Evolutionary conservation across 2,329 filamentous ascomycete species (phyloP).

Genomic region (Nannizziopsis arthrosporioides): DNA sequence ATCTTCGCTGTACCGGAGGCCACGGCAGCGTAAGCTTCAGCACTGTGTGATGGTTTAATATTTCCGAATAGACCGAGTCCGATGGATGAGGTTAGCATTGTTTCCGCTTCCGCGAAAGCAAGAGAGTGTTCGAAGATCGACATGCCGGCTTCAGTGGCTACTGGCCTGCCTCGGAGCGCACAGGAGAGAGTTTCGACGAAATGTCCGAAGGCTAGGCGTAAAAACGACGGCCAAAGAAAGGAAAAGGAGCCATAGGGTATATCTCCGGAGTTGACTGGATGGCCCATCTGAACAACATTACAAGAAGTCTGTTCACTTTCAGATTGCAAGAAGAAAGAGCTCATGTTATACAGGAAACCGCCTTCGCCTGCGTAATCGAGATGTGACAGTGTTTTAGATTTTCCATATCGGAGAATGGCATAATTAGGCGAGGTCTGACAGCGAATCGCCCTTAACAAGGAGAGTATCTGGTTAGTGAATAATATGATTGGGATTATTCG

Average conservation of each 20-base stretch:
- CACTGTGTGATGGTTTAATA: slow-evolving; percentile 33
- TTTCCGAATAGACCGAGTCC: slow-evolving; percentile 55
- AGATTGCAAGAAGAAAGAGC: slow-evolving; percentile 60
- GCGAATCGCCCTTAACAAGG: slow-evolving; percentile 70
- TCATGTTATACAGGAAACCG: slow-evolving; percentile 58
- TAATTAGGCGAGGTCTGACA: slow-evolving; percentile 79
- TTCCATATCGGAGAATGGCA: slow-evolving; percentile 56
- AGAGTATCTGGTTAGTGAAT: slow-evolving; percentile 55
- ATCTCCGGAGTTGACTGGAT: slow-evolving; percentile 39
- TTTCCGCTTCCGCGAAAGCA: slow-evolving; percentile 90
- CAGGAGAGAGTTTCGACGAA: slow-evolving; percentile 82
- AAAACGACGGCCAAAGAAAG: slow-evolving; percentile 44
- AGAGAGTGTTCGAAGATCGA: slow-evolving; percentile 92
- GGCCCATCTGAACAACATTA: slow-evolving; percentile 59
- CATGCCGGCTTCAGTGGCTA: slow-evolving; percentile 83
- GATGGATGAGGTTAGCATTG: slow-evolving; percentile 68
- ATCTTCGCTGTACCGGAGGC: slow-evolving; percentile 28
- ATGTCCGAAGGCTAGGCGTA: slow-evolving; percentile 55
- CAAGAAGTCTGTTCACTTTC: slow-evolving; percentile 66
- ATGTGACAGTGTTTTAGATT: slow-evolving; percentile 51
- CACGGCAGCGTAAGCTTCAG: slow-evolving; percentile 28
- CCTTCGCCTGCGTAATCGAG: slow-evolving; percentile 61
- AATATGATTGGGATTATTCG: slow-evolving; percentile 60
- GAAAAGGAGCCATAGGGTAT: slow-evolving; percentile 66
- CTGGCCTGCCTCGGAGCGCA: slow-evolving; percentile 69